A percentile compares a stretch with the other conserved stretches of the same genome.
These are phyloP conservation scores for Penicillium verhagenii DNA, from an alignment of 495 filamentous ascomycete species.

Conservation along the genomic window DNA sequence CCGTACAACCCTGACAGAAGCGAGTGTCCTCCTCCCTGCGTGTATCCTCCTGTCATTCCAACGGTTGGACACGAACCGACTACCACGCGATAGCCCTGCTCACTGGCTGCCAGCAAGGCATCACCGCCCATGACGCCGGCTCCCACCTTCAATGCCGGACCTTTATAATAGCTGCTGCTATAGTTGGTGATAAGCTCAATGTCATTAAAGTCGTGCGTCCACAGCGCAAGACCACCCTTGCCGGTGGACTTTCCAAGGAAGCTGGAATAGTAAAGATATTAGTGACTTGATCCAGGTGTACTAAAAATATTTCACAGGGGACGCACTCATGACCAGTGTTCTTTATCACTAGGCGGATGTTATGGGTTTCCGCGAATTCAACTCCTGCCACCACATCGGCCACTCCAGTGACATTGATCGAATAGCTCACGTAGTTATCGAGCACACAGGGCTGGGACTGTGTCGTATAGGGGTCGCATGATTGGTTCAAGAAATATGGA, in stretches of 20 bases:
- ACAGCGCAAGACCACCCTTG: background rate
- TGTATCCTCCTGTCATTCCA: background rate
- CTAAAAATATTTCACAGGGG: too few species aligned
- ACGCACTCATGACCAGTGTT: background rate
- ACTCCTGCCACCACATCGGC: background rate
- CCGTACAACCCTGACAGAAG: background rate
- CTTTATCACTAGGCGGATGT: background rate
- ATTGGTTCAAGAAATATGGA: background rate
- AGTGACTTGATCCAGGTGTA: too few species aligned
- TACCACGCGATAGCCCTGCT: background rate
- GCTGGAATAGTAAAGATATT: too few species aligned
- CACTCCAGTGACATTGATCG: background rate
- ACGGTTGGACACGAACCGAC: background rate
- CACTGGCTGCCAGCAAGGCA: background rate
- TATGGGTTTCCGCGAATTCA: background rate
- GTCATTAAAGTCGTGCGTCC: background rate
- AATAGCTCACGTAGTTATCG: background rate
- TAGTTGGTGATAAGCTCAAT: background rate
- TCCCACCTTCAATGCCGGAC: background rate
- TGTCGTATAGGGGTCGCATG: background rate
- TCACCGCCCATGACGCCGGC: background rate
- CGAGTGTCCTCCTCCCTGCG: background rate
- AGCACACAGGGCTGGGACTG: background rate
- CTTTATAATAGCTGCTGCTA: background rate
- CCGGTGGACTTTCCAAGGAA: too few species aligned